phyloP scores from a whole-genome alignment of 2,329 filamentous ascomycete species.

The Fusarium sulawesiense region DNA sequence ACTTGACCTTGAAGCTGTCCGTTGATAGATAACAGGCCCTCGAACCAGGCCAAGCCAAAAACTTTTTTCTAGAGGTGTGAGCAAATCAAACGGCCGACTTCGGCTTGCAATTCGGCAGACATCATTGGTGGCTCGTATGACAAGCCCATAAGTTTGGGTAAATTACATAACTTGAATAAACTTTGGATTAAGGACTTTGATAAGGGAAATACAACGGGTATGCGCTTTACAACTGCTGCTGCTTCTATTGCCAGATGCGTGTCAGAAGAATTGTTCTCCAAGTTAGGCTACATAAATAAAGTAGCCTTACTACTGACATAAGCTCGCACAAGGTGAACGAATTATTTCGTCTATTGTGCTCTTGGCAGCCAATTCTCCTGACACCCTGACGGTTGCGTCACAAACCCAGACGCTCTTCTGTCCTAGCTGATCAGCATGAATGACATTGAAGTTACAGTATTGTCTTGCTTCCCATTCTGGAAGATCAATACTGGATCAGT shows the following conservation, averaged over 20 bases:
- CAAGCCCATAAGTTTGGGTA: constrained; percentile 13
- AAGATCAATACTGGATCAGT: constrained; percentile 14
- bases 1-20: background rate
- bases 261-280: background rate
- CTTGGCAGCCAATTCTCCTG: background rate
- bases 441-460: background rate
- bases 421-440: background rate
- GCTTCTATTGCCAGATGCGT: background rate
- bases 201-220: constrained; percentile 38
- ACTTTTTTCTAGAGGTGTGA: constrained; percentile 1
- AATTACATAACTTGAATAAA: constrained; percentile 39
- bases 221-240: constrained; percentile 3
- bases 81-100: constrained; percentile 41
- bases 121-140: constrained; percentile 38
- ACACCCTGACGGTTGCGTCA: constrained; percentile 10
- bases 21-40: constrained; percentile 22
- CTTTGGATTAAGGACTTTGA: constrained; percentile 22
- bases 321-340: background rate
- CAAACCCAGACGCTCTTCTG: background rate
- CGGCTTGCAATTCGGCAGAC: constrained; percentile 41
- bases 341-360: background rate
- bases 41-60: constrained; percentile 10
- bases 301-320: background rate
- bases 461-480: background rate
- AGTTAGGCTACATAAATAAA: background rate